Conservation (phyloP, 1,139 yeast species). For the Yamadazyma taylorii region DNA sequence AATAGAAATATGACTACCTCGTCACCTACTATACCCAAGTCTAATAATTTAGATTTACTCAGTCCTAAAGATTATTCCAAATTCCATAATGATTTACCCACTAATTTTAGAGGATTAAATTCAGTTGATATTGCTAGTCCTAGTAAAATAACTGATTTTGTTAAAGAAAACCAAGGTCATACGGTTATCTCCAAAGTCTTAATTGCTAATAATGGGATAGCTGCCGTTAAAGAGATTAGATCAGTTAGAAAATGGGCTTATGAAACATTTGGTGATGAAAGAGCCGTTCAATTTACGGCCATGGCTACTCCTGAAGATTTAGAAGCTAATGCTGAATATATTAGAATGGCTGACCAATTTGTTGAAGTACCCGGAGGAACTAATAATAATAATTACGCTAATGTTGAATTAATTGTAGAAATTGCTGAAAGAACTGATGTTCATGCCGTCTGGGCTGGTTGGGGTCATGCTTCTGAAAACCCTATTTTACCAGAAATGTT, state of each 20-base stretch:
- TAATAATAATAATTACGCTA: constrained; percentile 96
- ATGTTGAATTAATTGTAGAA: constrained; percentile 94
- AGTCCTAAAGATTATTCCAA: constrained; percentile 23
- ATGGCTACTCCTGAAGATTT: constrained; percentile 99
- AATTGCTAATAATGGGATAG: constrained; percentile 98
- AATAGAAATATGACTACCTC: background rate
- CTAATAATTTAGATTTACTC: background rate
- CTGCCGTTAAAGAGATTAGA: constrained; percentile 97
- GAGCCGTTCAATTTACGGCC: constrained; percentile 89
- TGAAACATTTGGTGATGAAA: constrained; percentile 94
- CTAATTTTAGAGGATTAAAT: constrained; percentile 79
- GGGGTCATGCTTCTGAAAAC: constrained; percentile 99
- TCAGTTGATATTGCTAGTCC: constrained; percentile 73
- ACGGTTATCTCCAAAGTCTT: constrained; percentile 86
- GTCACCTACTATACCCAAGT: constrained; percentile 1
- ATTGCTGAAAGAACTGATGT: constrained; percentile 95
- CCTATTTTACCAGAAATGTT: constrained; percentile 90
- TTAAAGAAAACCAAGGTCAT: constrained; percentile 85
- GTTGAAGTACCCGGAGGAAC: constrained; percentile 99
- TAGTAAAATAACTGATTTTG: constrained; percentile 78
- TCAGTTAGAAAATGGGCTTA: constrained; percentile 98
- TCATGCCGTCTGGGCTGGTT: constrained; percentile 99
- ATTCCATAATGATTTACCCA: constrained; percentile 50
- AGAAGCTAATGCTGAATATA: constrained; percentile 95
- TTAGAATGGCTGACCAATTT: constrained; percentile 98